Base-by-base conservation (phyloP, 495 filamentous ascomycete species). In the Aspergillus incahuasiensis region DNA sequence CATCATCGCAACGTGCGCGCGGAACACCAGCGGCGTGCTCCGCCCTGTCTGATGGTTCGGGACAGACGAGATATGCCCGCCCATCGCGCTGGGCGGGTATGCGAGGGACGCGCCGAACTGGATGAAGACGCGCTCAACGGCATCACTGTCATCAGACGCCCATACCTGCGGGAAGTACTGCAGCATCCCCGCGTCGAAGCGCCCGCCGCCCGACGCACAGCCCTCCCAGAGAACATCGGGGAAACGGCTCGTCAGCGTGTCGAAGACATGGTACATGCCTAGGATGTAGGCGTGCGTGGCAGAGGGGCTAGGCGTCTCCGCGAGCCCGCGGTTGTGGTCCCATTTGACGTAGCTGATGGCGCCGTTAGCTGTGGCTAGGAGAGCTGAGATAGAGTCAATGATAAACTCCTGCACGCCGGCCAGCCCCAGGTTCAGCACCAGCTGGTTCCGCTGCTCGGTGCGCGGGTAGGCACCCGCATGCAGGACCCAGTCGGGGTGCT, bases 101-200 rank as follows among this genome's bases (percentile, higher is more conserved):
- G 69, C 78, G 15, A 80, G 68, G 0, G 79, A 81, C 1, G 75
- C 79, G 7, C 80, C 80, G 32, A 82, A 64, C 32, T 83, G 80
- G 56, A 83, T 83, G 19, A 67, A 62, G 25, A 83, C 65, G n/a
- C 79, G 74, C 42, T 79, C 71, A 0, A 79, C 59, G 2, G 71
- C 79, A 49, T 83, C 80, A n/a, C 78, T 83, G 56, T 83, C 68
- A 39, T 83, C 80, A 0, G 77, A 80, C 0, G 80, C 78, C 80
- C 80, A 83, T 58, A 75, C 73, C 59, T 83, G 80, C 0, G 80
- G 78, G 72, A 78, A 81, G 59, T 76, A 83, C 47, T 81, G 77
- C 25, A 83, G 66, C 3, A 82, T 54, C 0, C 79, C 80, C 0
- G 80, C 65, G 52, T 83, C 79, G 54, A 81, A 82, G 20, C 79